A percentile compares a stretch with the other conserved stretches of the same genome.
These are phyloP conservation scores for Trichopus zeylanicus DNA, from an alignment of 116 monocot species.

Conservation along the genomic window DNA sequence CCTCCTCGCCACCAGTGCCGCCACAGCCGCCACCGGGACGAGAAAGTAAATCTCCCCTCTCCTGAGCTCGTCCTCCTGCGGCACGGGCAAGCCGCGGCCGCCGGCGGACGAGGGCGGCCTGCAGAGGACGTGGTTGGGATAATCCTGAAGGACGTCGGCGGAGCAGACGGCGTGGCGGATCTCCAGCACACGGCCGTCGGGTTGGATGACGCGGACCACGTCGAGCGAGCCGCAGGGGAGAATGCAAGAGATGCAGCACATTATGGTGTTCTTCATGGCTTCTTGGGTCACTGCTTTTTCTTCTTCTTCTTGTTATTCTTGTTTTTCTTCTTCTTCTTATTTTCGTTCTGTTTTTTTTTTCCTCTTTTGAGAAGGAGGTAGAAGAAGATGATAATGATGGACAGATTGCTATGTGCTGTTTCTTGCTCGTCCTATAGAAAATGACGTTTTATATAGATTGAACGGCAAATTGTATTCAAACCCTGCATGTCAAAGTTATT, in stretches of 20 bases:
- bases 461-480: too few relatives aligned
- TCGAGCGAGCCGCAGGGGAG: constrained; percentile 84
- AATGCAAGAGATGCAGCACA: constrained; percentile 91
- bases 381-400: too few relatives aligned
- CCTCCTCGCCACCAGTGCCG: constrained; percentile 3
- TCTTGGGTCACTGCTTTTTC: too few relatives aligned
- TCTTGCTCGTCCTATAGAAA: too few relatives aligned
- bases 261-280: constrained; percentile 48
- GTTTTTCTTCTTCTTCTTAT: too few relatives aligned
- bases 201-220: constrained; percentile 78
- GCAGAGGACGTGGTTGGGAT: constrained; percentile 80
- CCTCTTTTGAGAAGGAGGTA: too few relatives aligned
- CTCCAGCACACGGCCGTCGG: constrained; percentile 75
- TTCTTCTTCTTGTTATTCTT: too few relatives aligned
- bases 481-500: too few relatives aligned
- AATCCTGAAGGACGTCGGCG: constrained; percentile 46
- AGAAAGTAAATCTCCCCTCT: constrained; percentile 84
- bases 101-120: constrained; percentile 31
- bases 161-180: constrained; percentile 46
- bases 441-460: too few relatives aligned
- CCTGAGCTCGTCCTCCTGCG: constrained; percentile 58
- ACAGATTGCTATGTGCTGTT: too few relatives aligned
- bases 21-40: constrained; percentile 27
- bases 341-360: too few relatives aligned
- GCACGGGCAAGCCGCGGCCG: constrained; percentile 11